Conservation (phyloP, 495 filamentous ascomycete genomes). For the Penicillium lagena region DNA sequence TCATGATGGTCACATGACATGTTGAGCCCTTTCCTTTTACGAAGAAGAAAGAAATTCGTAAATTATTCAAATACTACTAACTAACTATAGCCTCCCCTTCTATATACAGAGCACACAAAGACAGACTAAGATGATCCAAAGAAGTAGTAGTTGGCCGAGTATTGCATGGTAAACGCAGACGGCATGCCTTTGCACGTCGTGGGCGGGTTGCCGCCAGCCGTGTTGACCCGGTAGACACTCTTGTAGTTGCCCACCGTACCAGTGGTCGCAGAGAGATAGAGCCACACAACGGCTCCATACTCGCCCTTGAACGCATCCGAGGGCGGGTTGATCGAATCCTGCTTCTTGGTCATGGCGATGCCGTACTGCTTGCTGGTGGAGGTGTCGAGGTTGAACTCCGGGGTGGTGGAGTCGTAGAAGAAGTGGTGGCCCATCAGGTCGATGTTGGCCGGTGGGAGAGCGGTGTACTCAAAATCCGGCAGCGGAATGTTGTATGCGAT, state of each 20-base stretch:
- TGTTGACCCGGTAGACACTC: constrained; percentile 80
- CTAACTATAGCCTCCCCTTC: constrained; percentile 1
- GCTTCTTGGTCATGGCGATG: constrained; percentile 57
- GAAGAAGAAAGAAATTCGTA: too few relatives aligned
- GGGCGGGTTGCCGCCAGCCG: constrained; percentile 74
- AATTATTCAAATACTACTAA: too few relatives aligned
- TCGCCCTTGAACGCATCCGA: constrained; percentile 44
- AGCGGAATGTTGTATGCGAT: constrained; percentile 39
- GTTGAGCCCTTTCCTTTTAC: constrained; percentile 15
- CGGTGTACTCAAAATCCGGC: constrained; percentile 11
- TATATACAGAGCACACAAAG: constrained; percentile 9
- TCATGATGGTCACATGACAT: constrained; percentile 30
- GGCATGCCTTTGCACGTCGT: constrained; percentile 63
- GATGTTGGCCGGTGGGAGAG: constrained; percentile 46
- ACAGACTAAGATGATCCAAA: constrained; percentile 33
- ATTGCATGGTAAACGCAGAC: constrained; percentile 62
- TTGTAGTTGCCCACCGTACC: constrained; percentile 57
- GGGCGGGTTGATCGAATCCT: constrained; percentile 51
- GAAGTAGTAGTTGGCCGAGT: constrained; percentile 71
- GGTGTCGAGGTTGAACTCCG: constrained; percentile 75
- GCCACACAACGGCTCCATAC: constrained; percentile 56
- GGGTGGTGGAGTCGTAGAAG: constrained; percentile 55
- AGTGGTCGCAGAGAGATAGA: constrained; percentile 40
- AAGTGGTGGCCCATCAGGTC: constrained; percentile 75
- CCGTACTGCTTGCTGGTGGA: constrained; percentile 45